Evolutionary conservation across 1,139 yeast genomes (phyloP), one percentile per base, ranked within the genome.

Genomic region (Kluyveromyces marxianus): DNA sequence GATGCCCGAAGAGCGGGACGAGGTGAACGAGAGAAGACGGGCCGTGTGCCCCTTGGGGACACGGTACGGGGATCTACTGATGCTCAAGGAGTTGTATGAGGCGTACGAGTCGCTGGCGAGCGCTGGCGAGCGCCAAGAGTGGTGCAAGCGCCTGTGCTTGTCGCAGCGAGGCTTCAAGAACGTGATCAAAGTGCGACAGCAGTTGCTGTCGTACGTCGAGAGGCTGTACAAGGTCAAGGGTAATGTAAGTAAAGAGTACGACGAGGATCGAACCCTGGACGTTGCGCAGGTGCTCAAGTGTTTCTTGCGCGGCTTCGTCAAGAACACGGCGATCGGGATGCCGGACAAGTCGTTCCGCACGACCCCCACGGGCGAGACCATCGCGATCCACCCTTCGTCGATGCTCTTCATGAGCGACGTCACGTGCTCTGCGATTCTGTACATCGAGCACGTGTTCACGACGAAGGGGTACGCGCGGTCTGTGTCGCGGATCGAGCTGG

Each of bases 321-420:
- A 83, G 47, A 90, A 92, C 62, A 83, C 96, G 0, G 98, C 98
- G 0, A 79, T 92, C 24, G 95, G 97, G 4, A 79, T 87, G 80
- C 96, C 98, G 0, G 98, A 94, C 63, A 75, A 97, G 57, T 84
- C 96, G 3, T 94, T 83, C 67, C 74, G 95, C 60, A 89, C 97
- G 0, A 83, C 89, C 10, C 70, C 81, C 27, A 79, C 83, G 5
- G 95, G 95, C 25, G 89, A 83, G 57, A 69, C 84, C 30, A 80
- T 94, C 40, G 80, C 94, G 48, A 80, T 94, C 21, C 99, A 94
- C 62, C 98, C 98, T 0, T 86, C 96, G 0, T 87, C 96, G 1
- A 71, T 87, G 62, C 69, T 94, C 41, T 94, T 90, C 66, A 49
- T 58, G 35, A 36, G 32, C 32, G 21, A 29, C 10, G 27, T n/a